These are phyloP conservation scores for Podaxis sp. DNA, from an alignment of 768 basidiomycete genomes.

Conservation along the genomic window DNA sequence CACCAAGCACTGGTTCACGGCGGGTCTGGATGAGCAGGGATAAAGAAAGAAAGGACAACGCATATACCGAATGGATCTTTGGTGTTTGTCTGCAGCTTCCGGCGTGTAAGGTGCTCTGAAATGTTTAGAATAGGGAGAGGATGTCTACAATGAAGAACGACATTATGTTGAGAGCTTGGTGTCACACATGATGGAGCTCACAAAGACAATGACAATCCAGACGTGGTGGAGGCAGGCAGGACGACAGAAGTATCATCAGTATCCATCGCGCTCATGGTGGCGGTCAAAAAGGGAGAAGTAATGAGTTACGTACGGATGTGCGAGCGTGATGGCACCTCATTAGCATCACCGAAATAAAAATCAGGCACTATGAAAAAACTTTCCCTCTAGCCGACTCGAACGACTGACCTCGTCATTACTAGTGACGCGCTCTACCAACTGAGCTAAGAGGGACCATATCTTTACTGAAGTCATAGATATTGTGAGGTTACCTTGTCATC, in stretches of 20 bases:
- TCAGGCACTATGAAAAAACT: constrained; percentile 4
- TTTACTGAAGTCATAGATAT: too few relatives aligned
- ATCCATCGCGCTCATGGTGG: constrained; percentile 63
- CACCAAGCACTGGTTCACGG: constrained; percentile 72
- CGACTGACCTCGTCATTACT: constrained; percentile 41
- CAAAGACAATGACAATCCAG: constrained; percentile 75
- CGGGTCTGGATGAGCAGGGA: constrained; percentile 4
- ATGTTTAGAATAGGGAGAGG: constrained; percentile 96
- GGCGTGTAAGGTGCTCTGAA: constrained; percentile 90
- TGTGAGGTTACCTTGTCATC: not conserved
- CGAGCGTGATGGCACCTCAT: not conserved
- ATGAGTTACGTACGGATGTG: not conserved
- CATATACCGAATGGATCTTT: constrained; percentile 62
- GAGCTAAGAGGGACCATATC: constrained; percentile 47
- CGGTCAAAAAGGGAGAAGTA: not conserved
- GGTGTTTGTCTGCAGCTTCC: constrained; percentile 68
- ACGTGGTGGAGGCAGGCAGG: constrained; percentile 65
- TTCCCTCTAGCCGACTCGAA: constrained; percentile 36
- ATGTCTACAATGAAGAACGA: constrained; percentile 56
- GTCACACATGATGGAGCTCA: constrained; percentile 31
- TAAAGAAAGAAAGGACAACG: constrained; percentile 5
- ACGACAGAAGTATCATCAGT: constrained; percentile 77
- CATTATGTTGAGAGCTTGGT: constrained; percentile 14
- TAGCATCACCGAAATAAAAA: constrained; percentile 5
- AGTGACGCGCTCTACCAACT: constrained; percentile 58